Conservation (phyloP, 371 early-diverging fungal species). For the Encephalitozoon hellem region DNA sequence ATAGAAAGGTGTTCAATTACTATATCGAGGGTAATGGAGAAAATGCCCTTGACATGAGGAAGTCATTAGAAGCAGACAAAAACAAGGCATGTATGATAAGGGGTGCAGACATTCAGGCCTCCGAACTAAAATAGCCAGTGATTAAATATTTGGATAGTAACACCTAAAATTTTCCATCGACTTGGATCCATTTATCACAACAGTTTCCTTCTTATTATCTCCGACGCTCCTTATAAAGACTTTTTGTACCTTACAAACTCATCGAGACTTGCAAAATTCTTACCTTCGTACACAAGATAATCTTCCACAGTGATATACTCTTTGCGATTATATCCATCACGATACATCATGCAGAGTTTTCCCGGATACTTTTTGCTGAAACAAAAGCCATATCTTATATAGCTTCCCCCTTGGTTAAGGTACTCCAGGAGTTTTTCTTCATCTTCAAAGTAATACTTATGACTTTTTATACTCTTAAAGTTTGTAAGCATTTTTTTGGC, state of each 20-base stretch:
- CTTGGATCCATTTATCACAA: too few relatives aligned
- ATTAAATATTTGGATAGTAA: not conserved
- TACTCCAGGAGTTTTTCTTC: conserved; percentile 7
- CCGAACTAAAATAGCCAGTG: not conserved
- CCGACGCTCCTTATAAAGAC: not conserved
- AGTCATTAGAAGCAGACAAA: conserved; percentile 22
- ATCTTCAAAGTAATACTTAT: conserved; percentile 32
- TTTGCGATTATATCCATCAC: not conserved
- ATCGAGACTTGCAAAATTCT: conserved; percentile 26
- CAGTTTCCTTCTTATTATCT: too few relatives aligned
- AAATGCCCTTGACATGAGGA: conserved; percentile 60
- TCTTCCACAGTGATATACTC: conserved; percentile 33
- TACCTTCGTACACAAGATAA: conserved; percentile 30
- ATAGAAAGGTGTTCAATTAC: conserved; percentile 76
- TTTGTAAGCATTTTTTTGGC: conserved; percentile 13
- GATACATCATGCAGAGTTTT: conserved; percentile 24
- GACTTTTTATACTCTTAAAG: conserved; percentile 16
- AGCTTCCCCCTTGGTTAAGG: not conserved
- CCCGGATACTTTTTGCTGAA: conserved; percentile 45
- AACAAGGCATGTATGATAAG: not conserved
- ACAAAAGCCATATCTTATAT: conserved; percentile 35
- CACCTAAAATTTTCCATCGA: too few relatives aligned
- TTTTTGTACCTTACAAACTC: conserved; percentile 45
- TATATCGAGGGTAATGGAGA: conserved; percentile 63
- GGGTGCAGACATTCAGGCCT: conserved; percentile 19